Evolutionary conservation across 2,329 filamentous ascomycete genomes (phyloP).

Genomic region (Fusarium devonianum): DNA sequence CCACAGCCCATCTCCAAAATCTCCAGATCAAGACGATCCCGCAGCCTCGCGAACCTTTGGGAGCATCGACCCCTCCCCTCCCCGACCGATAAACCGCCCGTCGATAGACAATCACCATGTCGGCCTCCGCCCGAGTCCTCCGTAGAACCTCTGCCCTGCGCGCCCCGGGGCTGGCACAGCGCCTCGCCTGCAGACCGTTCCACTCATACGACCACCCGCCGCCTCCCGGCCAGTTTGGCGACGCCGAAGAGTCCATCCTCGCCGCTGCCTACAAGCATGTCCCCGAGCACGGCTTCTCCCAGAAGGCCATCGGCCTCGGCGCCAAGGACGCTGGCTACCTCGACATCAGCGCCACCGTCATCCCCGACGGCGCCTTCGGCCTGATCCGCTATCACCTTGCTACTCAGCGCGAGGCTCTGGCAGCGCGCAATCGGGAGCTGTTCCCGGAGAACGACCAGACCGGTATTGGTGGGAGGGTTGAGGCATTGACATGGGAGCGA

Average conservation of each 20-base stretch:
- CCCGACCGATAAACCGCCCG: not conserved
- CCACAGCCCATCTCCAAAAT: constrained; percentile 21
- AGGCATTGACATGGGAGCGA: constrained; percentile 76
- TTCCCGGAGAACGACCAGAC: constrained; percentile 50
- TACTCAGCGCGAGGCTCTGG: constrained; percentile 69
- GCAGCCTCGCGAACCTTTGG: constrained; percentile 3
- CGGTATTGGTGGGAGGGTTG: constrained; percentile 69
- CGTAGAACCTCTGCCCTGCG: constrained; percentile 25
- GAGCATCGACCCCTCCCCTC: constrained; percentile 1
- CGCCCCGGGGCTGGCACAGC: constrained; percentile 20
- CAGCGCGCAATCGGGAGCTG: constrained; percentile 48
- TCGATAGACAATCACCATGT: constrained; percentile 19
- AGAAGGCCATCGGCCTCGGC: constrained; percentile 74
- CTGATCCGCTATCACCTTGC: constrained; percentile 81
- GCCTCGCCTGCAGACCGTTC: constrained; percentile 54
- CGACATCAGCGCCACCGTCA: constrained; percentile 83
- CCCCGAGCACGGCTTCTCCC: constrained; percentile 82
- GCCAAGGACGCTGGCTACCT: constrained; percentile 86
- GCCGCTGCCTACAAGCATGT: constrained; percentile 81
- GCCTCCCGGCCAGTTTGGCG: constrained; percentile 66
- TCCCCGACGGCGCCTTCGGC: constrained; percentile 81
- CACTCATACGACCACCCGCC: constrained; percentile 76
- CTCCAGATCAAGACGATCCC: constrained; percentile 17
- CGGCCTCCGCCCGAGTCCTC: constrained; percentile 21
- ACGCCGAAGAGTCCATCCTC: constrained; percentile 78